Base-by-base conservation (phyloP, 176 grass and related monocot genomes). In the Saccharum spontaneum region DNA sequence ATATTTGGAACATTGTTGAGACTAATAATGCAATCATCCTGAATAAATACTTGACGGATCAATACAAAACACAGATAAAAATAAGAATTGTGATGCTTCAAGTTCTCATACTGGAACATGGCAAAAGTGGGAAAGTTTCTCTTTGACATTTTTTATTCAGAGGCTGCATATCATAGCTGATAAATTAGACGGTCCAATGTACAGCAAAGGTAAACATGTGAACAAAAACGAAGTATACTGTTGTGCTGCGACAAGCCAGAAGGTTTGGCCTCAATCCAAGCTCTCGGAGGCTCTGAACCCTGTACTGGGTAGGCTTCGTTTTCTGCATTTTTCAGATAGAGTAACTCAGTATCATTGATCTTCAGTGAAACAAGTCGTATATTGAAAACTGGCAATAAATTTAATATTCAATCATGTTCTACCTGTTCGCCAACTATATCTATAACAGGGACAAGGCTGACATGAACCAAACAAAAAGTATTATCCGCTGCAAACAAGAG, bases 351-450 rank as follows among this genome's bases (percentile, higher is more conserved):
- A 44, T 26, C 22, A 26, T 45, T 72, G 40, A 72, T 26, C n/a
- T 45, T 69, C 67, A 40, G 67, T 20, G 50, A 31, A 79, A 10
- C 68, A 44, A 22, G 14, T 34, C 14, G 34, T 46, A 50, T n/a
- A 26, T 22, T 59, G 7, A 73, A 34, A 23, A 39, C 22, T 71
- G 39, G 48, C 28, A 22, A 34, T 34, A 45, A 63, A 64, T n/a
- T 73, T 16, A 24, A 40, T 23, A 46, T 26, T 22, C 22, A 15
- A 45, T 72, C 10, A 4, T 72, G 22, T 28, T 34, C 75, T 65
- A 90, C 85, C 88, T 90, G 91, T 79, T 93, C 91, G 45, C 91
- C 91, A 36, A 88, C 91, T 63, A 82, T 79, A 73, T 83, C 85
- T 69, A 90, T 48, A 82, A 93, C 88, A 40, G 91, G 85, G 65